Conservation (phyloP, 768 basidiomycete genomes). For the Tubosaeta sp. region DNA sequence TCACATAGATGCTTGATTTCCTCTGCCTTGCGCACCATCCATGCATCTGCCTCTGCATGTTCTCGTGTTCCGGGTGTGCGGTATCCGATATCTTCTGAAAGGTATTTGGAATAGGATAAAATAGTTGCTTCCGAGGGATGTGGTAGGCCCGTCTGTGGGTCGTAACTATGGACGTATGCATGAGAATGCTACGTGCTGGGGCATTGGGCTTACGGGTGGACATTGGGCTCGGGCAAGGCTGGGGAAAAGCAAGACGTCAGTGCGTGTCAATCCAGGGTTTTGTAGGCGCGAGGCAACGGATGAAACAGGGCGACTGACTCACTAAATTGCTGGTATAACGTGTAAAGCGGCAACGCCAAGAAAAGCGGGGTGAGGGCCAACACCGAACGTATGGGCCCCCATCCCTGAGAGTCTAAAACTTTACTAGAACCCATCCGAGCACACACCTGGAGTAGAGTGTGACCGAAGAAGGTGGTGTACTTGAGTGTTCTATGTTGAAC, state of each 20-base stretch:
- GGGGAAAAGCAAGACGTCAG: background rate
- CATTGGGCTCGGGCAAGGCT: conserved; percentile 59
- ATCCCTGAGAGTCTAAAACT: conserved; percentile 21
- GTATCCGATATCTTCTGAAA: conserved; percentile 87
- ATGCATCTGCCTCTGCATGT: conserved; percentile 79
- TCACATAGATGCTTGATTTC: conserved; percentile 62
- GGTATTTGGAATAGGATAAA: conserved; percentile 54
- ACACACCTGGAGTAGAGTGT: background rate
- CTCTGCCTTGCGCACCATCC: conserved; percentile 69
- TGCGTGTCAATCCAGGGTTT: background rate
- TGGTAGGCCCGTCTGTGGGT: conserved; percentile 55
- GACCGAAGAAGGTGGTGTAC: background rate
- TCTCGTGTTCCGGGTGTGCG: conserved; percentile 89
- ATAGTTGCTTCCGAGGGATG: conserved; percentile 72
- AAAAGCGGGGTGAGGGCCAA: conserved; percentile 52
- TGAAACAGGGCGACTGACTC: conserved; percentile 14
- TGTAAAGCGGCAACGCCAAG: conserved; percentile 43
- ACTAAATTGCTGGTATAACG: conserved; percentile 49
- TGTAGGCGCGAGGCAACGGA: background rate
- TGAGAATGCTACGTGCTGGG: background rate
- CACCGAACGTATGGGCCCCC: conserved; percentile 60
- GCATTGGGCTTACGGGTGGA: conserved; percentile 42
- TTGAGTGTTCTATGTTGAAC: background rate
- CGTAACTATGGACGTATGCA: conserved; percentile 21
- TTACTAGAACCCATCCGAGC: conserved; percentile 4